Base-by-base conservation (phyloP, 805 yeast genomes). In the Ogataea philodendri region DNA sequence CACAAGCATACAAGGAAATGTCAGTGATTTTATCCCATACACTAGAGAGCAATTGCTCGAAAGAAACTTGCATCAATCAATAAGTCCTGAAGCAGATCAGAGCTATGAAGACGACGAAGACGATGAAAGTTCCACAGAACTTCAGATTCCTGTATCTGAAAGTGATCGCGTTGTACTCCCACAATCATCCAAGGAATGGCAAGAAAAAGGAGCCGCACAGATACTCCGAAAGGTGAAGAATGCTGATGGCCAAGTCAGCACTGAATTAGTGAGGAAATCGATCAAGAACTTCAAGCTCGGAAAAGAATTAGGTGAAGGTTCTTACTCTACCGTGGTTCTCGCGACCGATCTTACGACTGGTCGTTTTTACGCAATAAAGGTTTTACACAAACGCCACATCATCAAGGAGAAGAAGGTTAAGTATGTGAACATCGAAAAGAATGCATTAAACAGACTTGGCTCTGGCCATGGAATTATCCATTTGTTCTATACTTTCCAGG, bases 201-300 rank as follows among this genome's bases (percentile, higher is more conserved):
- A 69, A 10, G 74, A 70, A 19, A 62, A 63, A 39, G 84, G 84
- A 1, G 82, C 84, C 2, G 84, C 84, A 0, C 67, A 69, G 21
- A 56, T 73, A 3, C 65, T 76, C 9, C 69, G 67, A 41, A 66
- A 67, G 15, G 64, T 64, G 3, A 51, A 55, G 9, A 73, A 72
- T 37, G 48, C 58, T 3, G 57, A 67, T 9, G 86, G 85, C 8
- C 63, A 75, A 54, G 59, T 65, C 5, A 61, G 59, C 51, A 81
- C 73, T 40, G 72, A 65, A 54, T 65, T 70, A 36, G 77, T 68
- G 28, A 72, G 57, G 22, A 61, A 61, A 51, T 62, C 81, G 14
- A 93, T 87, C 16, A 78, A 80, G 46, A 97, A 93, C 59, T 93
- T 89, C 59, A 80, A 78, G 46, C 80, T 93, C 51, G 96, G 96